A percentile compares a stretch with the other conserved stretches of the same genome.
These are phyloP conservation scores for Beauveria asiatica DNA, from an alignment of 2,329 filamentous ascomycete genomes.

Conservation along the genomic window DNA sequence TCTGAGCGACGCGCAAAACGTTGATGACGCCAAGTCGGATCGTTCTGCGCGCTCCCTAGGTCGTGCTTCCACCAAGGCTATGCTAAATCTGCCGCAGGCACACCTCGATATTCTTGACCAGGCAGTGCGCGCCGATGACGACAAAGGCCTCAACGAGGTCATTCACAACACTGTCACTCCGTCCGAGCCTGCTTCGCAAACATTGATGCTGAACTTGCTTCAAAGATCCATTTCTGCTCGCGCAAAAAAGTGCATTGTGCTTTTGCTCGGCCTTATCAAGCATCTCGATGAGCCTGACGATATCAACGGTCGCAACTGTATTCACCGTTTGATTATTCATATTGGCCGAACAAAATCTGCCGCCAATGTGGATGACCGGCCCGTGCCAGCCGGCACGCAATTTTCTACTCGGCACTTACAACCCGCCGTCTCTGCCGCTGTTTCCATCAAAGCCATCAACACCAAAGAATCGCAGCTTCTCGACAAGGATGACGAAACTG, in stretches of 20 bases:
- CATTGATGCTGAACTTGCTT: slow-evolving; percentile 68
- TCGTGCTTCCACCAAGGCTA: slow-evolving; percentile 65
- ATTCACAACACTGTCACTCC: slow-evolving; percentile 48
- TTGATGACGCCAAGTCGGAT: slow-evolving; percentile 66
- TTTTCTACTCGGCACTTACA: slow-evolving; percentile 67
- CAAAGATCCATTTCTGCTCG: slow-evolving; percentile 67
- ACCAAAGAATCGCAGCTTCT: slow-evolving; percentile 60
- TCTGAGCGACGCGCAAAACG: slow-evolving; percentile 66
- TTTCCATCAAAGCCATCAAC: slow-evolving; percentile 50
- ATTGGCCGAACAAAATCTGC: slow-evolving; percentile 67
- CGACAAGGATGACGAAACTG: slow-evolving; percentile 62
- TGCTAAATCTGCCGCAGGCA: slow-evolving; percentile 60
- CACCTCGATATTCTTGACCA: slow-evolving; percentile 65
- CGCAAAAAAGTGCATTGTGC: slow-evolving; percentile 60
- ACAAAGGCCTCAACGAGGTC: slow-evolving; percentile 43
- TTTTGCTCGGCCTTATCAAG: slow-evolving; percentile 59
- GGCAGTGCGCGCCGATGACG: slow-evolving; percentile 62
- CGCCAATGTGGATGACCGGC: slow-evolving; percentile 39
- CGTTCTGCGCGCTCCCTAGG: slow-evolving; percentile 70
- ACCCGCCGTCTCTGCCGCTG: slow-evolving; percentile 61
- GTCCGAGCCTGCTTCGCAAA: slow-evolving; percentile 39
- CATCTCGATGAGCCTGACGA: slow-evolving; percentile 80
- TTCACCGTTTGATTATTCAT: slow-evolving; percentile 86
- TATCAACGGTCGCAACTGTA: slow-evolving; percentile 86
- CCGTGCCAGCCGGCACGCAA: slow-evolving; percentile 40